These are phyloP conservation scores for Chimonanthus salicifolius DNA, from an alignment of 164 flowering plant species.

Conservation along the genomic window DNA sequence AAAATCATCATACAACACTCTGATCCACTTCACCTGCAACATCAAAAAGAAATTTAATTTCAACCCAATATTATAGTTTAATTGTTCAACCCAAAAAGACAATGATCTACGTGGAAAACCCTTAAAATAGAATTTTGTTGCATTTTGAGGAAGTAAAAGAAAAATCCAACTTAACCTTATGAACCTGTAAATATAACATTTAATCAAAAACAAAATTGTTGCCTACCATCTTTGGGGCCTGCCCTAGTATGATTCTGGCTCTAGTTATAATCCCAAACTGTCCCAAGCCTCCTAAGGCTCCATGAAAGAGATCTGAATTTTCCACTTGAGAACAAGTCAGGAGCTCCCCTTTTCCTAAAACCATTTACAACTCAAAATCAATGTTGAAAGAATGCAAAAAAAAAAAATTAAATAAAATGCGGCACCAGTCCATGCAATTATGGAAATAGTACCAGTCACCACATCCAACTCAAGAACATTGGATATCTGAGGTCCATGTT, in stretches of 20 bases:
- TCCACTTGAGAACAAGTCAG: conserved; percentile 10
- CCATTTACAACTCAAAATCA: no score
- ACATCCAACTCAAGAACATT: conserved; percentile 41
- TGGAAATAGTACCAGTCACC: conserved; percentile 27
- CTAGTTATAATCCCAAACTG: conserved; percentile 19
- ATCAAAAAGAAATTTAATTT: not conserved
- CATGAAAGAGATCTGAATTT: conserved; percentile 13
- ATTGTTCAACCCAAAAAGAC: no score
- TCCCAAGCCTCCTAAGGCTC: conserved; percentile 17
- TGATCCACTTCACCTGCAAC: conserved; percentile 12
- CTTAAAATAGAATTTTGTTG: not conserved
- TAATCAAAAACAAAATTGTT: not conserved
- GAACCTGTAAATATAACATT: not conserved
- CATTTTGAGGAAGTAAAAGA: not conserved
- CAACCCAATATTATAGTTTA: not conserved
- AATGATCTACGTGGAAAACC: not conserved
- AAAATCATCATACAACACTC: conserved; percentile 10
- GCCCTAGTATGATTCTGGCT: conserved; percentile 12
- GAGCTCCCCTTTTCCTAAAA: conserved; percentile 12
- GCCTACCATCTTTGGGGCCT: conserved; percentile 10
- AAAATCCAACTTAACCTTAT: no score
- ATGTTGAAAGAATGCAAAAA: no score
- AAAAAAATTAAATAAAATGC: no score
- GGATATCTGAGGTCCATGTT: conserved; percentile 32
- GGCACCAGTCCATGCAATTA: no score